These are phyloP conservation scores for Exophiala alcalophila DNA, from an alignment of 2,329 filamentous ascomycete genomes.

Conservation along the genomic window DNA sequence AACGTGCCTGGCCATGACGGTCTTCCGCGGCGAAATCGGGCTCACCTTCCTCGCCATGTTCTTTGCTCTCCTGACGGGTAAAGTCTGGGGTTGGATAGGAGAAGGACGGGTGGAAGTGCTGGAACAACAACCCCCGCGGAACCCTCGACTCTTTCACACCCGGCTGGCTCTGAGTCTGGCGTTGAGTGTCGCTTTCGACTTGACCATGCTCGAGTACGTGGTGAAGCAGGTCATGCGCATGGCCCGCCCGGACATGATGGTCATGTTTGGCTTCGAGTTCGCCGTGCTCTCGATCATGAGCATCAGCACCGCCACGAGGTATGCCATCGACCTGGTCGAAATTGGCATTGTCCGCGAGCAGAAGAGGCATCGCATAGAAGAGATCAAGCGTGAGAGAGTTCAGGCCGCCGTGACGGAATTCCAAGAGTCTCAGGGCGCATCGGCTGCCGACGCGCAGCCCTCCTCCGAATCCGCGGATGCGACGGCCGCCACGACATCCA, in stretches of 20 bases:
- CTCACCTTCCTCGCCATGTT: conserved; percentile 97
- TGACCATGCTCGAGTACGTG: conserved; percentile 76
- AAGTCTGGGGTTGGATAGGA: conserved; percentile 98
- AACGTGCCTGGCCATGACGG: conserved; percentile 96
- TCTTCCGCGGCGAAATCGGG: conserved; percentile 91
- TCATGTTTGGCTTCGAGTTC: conserved; percentile 99
- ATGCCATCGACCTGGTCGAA: conserved; percentile 75
- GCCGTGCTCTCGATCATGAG: conserved; percentile 80
- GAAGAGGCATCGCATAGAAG: conserved; percentile 64
- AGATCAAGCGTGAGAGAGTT: conserved; percentile 60
- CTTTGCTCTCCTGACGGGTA: conserved; percentile 82
- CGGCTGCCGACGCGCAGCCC: conserved; percentile 42
- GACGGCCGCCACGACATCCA: conserved; percentile 1
- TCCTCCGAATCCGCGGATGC: conserved; percentile 55
- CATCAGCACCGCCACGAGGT: conserved; percentile 73
- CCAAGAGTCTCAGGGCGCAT: conserved; percentile 12
- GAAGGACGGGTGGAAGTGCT: conserved; percentile 90
- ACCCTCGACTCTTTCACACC: conserved; percentile 82
- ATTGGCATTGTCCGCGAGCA: conserved; percentile 71
- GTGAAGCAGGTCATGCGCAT: conserved; percentile 79
- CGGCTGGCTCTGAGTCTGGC: conserved; percentile 75
- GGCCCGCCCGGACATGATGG: conserved; percentile 97
- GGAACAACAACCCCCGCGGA: conserved; percentile 90
- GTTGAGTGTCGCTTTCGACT: conserved; percentile 75
- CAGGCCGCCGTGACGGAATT: conserved; percentile 24